Percentiles rank a stretch among this genome's conserved stretches.
Conservation (phyloP, 1,284 basidiomycete species). For the Psilocybe mexicana region DNA sequence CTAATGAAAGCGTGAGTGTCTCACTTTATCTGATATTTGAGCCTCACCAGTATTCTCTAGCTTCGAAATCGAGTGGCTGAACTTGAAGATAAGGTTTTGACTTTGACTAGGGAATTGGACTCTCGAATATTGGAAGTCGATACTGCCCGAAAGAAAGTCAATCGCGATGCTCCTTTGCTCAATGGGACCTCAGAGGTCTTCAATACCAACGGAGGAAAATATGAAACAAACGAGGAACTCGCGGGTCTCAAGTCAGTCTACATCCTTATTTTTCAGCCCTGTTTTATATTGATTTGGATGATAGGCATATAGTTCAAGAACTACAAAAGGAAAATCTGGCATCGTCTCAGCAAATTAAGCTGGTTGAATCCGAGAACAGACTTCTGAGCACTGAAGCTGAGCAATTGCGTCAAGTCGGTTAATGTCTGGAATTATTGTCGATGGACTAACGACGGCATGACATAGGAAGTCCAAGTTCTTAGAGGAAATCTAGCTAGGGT, state of each 20-base stretch:
- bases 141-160: constrained; percentile 47
- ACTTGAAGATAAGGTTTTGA: constrained; percentile 40
- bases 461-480: constrained; percentile 69
- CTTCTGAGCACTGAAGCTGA: constrained; percentile 73
- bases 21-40: background rate
- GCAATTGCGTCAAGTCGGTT: constrained; percentile 72
- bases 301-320: constrained; percentile 84
- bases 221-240: constrained; percentile 65
- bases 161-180: constrained; percentile 47
- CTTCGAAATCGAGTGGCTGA: constrained; percentile 29
- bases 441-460: constrained; percentile 6
- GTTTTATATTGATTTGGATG: background rate
- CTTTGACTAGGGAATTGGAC: constrained; percentile 45
- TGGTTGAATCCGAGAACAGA: constrained; percentile 76
- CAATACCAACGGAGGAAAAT: constrained; percentile 42
- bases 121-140: constrained; percentile 56
- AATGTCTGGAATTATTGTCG: background rate
- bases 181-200: constrained; percentile 32
- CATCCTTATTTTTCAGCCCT: background rate
- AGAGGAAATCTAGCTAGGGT: constrained; percentile 73
- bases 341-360: constrained; percentile 64
- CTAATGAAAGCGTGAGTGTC: constrained; percentile 12
- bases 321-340: constrained; percentile 79
- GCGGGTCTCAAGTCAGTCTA: constrained; percentile 70
- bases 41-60: constrained; percentile 3